A percentile compares a stretch with the other conserved stretches of the same genome.
Conservation (phyloP, 352 stramenopile species). For the Phytophthora macrochlamydospora region DNA sequence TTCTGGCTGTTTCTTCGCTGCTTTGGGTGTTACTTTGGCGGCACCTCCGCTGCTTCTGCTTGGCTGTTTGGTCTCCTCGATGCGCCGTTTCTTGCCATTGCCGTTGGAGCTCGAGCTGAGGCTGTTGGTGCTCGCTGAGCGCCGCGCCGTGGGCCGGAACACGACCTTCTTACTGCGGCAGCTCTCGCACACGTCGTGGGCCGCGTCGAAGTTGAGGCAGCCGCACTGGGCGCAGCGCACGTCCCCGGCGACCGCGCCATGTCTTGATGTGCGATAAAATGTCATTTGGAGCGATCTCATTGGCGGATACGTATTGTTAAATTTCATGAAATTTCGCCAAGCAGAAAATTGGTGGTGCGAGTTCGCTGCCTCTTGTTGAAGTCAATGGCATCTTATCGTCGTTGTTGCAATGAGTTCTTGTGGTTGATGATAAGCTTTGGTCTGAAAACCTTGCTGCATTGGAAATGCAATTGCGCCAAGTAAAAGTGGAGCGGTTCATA, state of each 20-base stretch:
- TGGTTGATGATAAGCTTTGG: too few species aligned
- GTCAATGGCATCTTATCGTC: too few species aligned
- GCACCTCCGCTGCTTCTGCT: neutral
- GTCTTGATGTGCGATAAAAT: neutral
- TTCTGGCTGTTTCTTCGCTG: neutral
- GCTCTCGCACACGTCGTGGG: constrained; percentile 34
- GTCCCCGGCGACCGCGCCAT: constrained; percentile 23
- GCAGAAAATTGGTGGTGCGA: too few species aligned
- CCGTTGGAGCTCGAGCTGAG: neutral
- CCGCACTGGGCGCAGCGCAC: constrained; percentile 49
- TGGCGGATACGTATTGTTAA: too few species aligned
- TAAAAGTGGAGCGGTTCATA: too few species aligned
- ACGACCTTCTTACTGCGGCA: constrained; percentile 26
- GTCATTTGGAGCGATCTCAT: too few species aligned
- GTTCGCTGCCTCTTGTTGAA: too few species aligned
- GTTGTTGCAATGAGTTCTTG: too few species aligned
- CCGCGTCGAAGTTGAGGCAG: constrained; percentile 50
- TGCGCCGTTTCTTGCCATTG: neutral
- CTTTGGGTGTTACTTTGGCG: neutral
- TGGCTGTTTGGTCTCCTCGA: neutral
- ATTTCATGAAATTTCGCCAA: too few species aligned
- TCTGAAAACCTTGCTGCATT: too few species aligned
- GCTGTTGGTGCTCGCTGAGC: neutral
- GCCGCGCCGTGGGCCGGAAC: constrained; percentile 15
- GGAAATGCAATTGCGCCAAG: too few species aligned